These are phyloP conservation scores for Pistacia integerrima DNA, from an alignment of 345 rosid species.

Conservation along the genomic window DNA sequence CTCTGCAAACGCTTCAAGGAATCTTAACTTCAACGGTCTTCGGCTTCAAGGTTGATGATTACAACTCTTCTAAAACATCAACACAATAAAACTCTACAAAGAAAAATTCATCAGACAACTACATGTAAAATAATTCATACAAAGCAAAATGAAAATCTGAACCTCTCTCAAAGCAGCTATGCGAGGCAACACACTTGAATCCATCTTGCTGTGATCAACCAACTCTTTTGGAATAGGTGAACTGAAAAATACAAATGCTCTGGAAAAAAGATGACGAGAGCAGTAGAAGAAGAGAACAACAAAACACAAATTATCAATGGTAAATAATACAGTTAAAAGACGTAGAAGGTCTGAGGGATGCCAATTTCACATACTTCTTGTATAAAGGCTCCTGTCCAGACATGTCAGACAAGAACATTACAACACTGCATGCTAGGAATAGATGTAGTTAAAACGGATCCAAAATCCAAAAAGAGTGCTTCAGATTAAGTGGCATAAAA, in stretches of 20 bases:
- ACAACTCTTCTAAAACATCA: too few species aligned
- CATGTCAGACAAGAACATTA: conserved; percentile 99
- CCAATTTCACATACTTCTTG: conserved; percentile 58
- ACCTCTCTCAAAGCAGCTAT: conserved; percentile 97
- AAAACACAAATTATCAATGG: conserved; percentile 12
- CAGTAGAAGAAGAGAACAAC: neutral
- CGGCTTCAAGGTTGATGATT: too few species aligned
- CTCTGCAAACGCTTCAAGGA: too few species aligned
- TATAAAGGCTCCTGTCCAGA: conserved; percentile 96
- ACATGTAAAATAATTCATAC: conserved; percentile 1
- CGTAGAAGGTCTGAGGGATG: neutral
- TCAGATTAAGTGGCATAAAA: neutral
- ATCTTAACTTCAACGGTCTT: too few species aligned
- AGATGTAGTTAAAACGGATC: conserved; percentile 31
- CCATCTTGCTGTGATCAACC: conserved; percentile 83
- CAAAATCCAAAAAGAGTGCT: conserved; percentile 8
- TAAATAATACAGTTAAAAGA: conserved; percentile 13
- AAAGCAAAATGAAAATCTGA: conserved; percentile 14
- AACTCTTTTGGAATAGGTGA: conserved; percentile 71
- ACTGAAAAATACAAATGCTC: conserved; percentile 90
- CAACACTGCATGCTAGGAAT: conserved; percentile 70
- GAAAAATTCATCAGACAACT: neutral
- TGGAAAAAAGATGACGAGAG: conserved; percentile 22
- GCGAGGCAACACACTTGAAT: conserved; percentile 82
- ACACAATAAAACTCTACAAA: neutral